Evolutionary conservation across 139 green algal genomes (phyloP).

Genomic region (Pleodorina starrii): DNA sequence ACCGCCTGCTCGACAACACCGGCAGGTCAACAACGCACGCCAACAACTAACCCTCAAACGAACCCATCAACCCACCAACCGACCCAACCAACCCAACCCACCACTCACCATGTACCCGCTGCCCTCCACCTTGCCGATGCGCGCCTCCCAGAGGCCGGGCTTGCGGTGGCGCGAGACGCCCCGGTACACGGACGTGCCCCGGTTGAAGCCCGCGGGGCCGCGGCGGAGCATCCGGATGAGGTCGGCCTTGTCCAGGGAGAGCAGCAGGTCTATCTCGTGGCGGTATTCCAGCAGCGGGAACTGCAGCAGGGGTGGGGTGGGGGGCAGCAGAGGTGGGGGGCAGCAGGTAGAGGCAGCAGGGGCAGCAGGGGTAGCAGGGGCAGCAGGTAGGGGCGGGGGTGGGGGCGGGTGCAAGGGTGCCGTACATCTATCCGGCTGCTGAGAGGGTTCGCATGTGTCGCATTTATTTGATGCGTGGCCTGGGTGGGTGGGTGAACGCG

Average conservation of each 20-base stretch:
- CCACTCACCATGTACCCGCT: conserved; percentile 73
- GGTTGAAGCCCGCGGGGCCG: conserved; percentile 65
- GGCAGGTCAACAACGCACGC: too few species aligned
- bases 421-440: too few species aligned
- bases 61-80: too few species aligned
- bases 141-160: conserved; percentile 83
- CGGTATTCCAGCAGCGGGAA: conserved; percentile 78
- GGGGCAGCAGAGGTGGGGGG: too few species aligned
- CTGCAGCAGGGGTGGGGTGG: conserved; percentile 56
- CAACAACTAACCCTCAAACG: too few species aligned
- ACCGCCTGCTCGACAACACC: too few species aligned
- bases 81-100: too few species aligned
- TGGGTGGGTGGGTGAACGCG: neutral
- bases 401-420: neutral
- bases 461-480: too few species aligned
- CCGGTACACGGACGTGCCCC: conserved; percentile 77
- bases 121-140: conserved; percentile 82
- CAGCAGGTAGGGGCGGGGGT: neutral
- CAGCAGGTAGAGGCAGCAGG: neutral
- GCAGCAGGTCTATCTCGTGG: conserved; percentile 63
- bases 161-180: conserved; percentile 88
- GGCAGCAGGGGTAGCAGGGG: neutral
- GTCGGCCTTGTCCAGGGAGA: conserved; percentile 71
- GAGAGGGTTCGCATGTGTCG: too few species aligned
- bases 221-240: conserved; percentile 78